Evolutionary conservation across 805 yeast genomes (phyloP), one percentile per base, ranked within the genome.

Genomic region (Starmerella sp.): DNA sequence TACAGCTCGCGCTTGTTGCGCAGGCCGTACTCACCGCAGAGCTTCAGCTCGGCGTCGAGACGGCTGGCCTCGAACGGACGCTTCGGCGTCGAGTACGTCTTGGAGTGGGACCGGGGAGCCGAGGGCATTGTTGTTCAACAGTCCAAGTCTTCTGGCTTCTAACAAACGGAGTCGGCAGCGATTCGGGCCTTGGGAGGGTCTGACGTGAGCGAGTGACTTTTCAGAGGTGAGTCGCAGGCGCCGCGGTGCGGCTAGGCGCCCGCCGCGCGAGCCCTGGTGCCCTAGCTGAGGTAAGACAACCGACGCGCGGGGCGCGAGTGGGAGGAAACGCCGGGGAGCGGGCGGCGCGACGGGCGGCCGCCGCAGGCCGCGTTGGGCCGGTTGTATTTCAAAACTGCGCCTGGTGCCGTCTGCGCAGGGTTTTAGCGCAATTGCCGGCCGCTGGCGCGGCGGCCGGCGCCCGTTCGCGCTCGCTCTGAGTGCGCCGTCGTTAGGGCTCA

Each of bases 1-100:
- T 93, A 93, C 77, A 93, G 88, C 81, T 93, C 98, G 77, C 95
- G 87, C 91, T 93, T 93, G 96, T 93, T 93, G 82, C 89, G 91
- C 75, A 93, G 85, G 84, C 98, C 98, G 86, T 79, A 90, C 79
- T 93, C 97, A 83, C 98, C 98, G 73, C 95, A 97, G 74, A 93
- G 86, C 81, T 93, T 91, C 77, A 93, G 86, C 81, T 93, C 98
- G 75, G 96, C 88, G 72, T 93, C 98, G 77, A 93, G 84, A 84
- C 98, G 96, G 77, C 97, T 95, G 68, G 95, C 86, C 81, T 93
- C 99, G 83, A 86, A 93, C 66, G 97, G 97, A 77, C 95, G 88
- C 84, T 87, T 89, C 81, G 99, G 99, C 75, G 91, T 96, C 73
- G 96, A 79, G 88, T 87, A 93, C 73, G 99, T 93, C 89, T 93